phyloP scores from a whole-genome alignment of 1,139 yeast genomes.

The Wickerhamomyces sp. region DNA sequence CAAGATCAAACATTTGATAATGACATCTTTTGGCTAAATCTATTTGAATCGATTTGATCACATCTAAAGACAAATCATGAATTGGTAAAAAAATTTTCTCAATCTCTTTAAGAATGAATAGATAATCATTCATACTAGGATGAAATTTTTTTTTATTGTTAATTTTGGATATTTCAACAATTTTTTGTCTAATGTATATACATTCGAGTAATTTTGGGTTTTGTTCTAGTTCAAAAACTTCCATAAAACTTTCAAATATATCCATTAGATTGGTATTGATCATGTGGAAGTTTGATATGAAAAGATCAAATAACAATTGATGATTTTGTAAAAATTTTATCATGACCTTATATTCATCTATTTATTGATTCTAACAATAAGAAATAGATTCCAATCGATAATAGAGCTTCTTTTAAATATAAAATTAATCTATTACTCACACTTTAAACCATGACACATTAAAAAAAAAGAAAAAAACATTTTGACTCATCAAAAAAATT shows the following conservation, averaged over 20 bases:
- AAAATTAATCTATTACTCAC: too few species aligned
- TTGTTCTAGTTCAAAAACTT: background rate
- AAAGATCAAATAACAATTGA: background rate
- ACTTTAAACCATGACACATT: too few species aligned
- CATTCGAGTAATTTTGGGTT: slow-evolving; percentile 2
- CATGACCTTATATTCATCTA: background rate
- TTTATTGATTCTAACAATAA: background rate
- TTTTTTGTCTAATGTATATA: background rate
- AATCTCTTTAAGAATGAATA: background rate
- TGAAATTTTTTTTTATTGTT: background rate
- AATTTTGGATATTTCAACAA: background rate
- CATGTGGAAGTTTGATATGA: background rate
- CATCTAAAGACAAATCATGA: background rate
- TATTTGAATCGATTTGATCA: background rate
- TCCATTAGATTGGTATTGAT: background rate
- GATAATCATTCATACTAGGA: background rate
- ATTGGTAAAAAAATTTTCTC: background rate
- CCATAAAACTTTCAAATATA: slow-evolving; percentile 1
- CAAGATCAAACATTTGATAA: background rate
- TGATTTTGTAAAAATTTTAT: slow-evolving; percentile 2
- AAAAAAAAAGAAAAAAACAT: background rate
- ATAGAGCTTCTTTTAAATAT: too few species aligned
- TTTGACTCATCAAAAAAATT: background rate
- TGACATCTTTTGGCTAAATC: background rate
- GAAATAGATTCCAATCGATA: too few species aligned